These are phyloP conservation scores for Talaromyces sp. DNA, from an alignment of 2,329 filamentous ascomycete species.

Conservation along the genomic window DNA sequence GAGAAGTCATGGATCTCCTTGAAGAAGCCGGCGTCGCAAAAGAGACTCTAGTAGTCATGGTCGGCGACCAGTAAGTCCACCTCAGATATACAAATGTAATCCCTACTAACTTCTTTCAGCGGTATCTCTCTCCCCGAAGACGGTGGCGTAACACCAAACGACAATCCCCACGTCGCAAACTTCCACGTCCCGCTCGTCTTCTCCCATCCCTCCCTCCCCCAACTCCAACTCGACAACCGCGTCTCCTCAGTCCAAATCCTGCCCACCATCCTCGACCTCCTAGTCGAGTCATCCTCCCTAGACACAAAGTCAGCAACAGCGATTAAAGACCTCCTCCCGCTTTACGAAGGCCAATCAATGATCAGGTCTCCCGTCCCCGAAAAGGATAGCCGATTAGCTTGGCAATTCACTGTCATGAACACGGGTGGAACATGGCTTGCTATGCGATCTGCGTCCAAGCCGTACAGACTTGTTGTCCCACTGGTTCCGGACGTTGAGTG, in stretches of 20 bases:
- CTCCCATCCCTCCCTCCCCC: slow-evolving; percentile 25
- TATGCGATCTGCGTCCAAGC: slow-evolving; percentile 77
- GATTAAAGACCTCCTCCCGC: slow-evolving; percentile 45
- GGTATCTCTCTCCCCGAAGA: slow-evolving; percentile 26
- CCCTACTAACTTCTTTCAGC: neutral
- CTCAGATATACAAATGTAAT: neutral
- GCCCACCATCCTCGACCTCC: slow-evolving; percentile 51
- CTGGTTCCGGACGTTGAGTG: slow-evolving; percentile 70
- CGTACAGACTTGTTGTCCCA: slow-evolving; percentile 70
- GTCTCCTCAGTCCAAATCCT: slow-evolving; percentile 40
- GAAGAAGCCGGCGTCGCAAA: slow-evolving; percentile 23
- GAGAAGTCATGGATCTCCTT: slow-evolving; percentile 21
- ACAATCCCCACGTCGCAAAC: slow-evolving; percentile 25
- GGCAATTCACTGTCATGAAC: slow-evolving; percentile 41
- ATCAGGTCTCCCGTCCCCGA: slow-evolving; percentile 43
- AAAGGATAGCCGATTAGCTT: slow-evolving; percentile 38
- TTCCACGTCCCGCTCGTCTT: slow-evolving; percentile 27
- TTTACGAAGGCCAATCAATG: slow-evolving; percentile 54
- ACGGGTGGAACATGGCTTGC: slow-evolving; percentile 54
- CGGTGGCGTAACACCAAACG: slow-evolving; percentile 22
- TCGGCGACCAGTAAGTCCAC: slow-evolving; percentile 25
- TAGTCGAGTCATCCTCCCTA: slow-evolving; percentile 46
- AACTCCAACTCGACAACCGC: slow-evolving; percentile 23
- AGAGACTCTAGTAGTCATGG: slow-evolving; percentile 25
- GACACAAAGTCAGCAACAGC: slow-evolving; percentile 33